Percentiles rank a stretch among this genome's conserved stretches.
Conservation (phyloP, 1,284 basidiomycete species). For the Tylopilus sp. region DNA sequence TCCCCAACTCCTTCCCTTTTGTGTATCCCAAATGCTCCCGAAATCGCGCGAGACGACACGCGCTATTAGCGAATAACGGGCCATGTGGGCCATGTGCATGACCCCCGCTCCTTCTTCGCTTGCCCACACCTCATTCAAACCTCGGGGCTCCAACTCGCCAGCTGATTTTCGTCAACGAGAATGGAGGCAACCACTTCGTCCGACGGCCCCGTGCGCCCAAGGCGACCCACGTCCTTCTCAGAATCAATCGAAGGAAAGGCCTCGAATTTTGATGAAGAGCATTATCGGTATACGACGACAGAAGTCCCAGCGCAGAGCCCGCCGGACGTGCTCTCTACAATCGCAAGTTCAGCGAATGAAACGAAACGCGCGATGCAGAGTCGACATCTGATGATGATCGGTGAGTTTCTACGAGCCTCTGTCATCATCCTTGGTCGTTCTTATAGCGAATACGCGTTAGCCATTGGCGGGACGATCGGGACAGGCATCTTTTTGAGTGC, state of each 20-base stretch:
- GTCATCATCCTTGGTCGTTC: background rate
- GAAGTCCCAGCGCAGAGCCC: background rate
- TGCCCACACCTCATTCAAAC: background rate
- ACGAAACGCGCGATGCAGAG: constrained; percentile 40
- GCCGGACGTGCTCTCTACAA: constrained; percentile 8
- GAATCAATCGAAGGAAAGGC: background rate
- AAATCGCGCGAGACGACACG: background rate
- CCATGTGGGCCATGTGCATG: background rate
- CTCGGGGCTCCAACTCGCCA: background rate
- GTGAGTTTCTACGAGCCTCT: constrained; percentile 20
- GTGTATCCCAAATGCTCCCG: background rate
- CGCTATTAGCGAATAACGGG: background rate
- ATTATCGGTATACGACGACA: background rate
- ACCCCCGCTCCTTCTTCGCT: constrained; percentile 4
- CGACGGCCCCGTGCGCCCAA: background rate
- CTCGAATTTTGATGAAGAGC: constrained; percentile 4
- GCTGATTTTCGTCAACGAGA: background rate
- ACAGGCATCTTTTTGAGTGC: constrained; percentile 45
- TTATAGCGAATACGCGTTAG: constrained; percentile 18
- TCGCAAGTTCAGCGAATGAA: constrained; percentile 19
- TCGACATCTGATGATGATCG: constrained; percentile 44
- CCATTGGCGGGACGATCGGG: constrained; percentile 44
- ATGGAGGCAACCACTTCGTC: constrained; percentile 4
- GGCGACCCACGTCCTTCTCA: constrained; percentile 4
- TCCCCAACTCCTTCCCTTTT: too few species aligned